Evolutionary conservation across 768 basidiomycete genomes (phyloP).

Genomic region (Psilocybe cubensis): DNA sequence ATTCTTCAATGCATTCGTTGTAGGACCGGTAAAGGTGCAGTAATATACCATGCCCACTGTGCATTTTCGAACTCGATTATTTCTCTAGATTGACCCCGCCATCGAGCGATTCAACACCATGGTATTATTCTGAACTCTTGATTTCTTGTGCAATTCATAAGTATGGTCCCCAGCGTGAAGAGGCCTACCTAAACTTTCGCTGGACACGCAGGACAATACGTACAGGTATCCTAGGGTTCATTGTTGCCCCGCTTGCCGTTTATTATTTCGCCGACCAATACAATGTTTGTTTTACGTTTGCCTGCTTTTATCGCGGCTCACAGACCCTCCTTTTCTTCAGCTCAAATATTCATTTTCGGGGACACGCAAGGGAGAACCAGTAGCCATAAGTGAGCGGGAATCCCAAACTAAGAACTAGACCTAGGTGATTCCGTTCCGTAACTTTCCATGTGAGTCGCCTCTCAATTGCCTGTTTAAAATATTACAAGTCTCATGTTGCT

Average conservation of each 20-base stretch:
- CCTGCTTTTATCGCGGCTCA: constrained; percentile 45
- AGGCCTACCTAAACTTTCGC: constrained; percentile 81
- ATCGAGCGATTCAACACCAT: constrained; percentile 59
- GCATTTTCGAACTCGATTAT: not conserved
- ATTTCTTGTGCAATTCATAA: constrained; percentile 12
- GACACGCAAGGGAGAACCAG: constrained; percentile 20
- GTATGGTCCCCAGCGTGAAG: constrained; percentile 62
- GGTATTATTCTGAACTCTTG: constrained; percentile 31
- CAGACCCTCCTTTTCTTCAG: constrained; percentile 31
- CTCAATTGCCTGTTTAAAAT: no score
- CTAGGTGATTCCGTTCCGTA: not conserved
- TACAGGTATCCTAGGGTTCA: constrained; percentile 62
- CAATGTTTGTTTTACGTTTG: constrained; percentile 45
- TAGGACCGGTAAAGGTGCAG: constrained; percentile 63
- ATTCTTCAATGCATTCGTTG: constrained; percentile 13
- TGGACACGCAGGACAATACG: constrained; percentile 75
- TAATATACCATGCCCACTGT: not conserved
- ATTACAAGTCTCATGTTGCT: not conserved
- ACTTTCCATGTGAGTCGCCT: not conserved
- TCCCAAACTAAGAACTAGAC: not conserved
- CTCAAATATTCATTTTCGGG: constrained; percentile 58
- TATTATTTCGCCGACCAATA: constrained; percentile 51
- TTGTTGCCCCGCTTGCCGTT: constrained; percentile 64
- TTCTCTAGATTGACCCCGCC: constrained; percentile 56
- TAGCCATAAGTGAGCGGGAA: not conserved